These are phyloP conservation scores for Alternaria arborescens DNA, from an alignment of 2,329 filamentous ascomycete genomes.

Conservation along the genomic window DNA sequence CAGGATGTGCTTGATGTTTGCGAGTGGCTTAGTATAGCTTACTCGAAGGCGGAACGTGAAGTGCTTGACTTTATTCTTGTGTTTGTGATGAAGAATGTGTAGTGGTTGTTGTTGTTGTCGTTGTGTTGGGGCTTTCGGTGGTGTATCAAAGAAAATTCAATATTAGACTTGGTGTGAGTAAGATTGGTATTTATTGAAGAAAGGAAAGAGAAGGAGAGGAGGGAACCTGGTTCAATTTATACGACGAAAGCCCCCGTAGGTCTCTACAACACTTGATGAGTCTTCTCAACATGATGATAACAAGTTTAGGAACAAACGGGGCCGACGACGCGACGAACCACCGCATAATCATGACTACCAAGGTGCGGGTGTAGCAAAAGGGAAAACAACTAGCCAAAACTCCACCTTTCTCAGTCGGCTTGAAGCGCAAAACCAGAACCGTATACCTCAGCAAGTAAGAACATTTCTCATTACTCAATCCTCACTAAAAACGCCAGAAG, in stretches of 20 bases:
- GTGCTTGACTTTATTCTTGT: not conserved
- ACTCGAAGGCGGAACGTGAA: conserved; percentile 4
- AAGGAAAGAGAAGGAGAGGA: not conserved
- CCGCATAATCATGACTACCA: not conserved
- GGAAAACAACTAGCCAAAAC: not conserved
- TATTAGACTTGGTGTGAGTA: not conserved
- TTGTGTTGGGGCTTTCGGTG: not conserved
- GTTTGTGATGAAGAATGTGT: not conserved
- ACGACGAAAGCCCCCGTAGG: not conserved
- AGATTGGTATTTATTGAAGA: not conserved
- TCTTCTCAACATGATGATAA: not conserved
- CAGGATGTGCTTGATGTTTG: not conserved
- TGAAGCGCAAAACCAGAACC: not conserved
- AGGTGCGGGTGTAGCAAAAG: not conserved
- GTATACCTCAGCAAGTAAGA: not conserved
- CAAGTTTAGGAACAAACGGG: not conserved
- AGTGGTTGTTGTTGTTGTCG: not conserved
- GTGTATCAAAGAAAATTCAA: not conserved
- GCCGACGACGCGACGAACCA: not conserved
- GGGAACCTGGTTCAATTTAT: not conserved
- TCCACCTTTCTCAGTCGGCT: not conserved
- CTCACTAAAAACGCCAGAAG: too few species aligned
- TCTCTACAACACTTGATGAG: not conserved
- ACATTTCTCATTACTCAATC: not conserved
- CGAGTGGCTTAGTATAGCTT: not conserved